Conservation (phyloP, 2,329 filamentous ascomycete genomes). For the Cercospora berteroae region DNA sequence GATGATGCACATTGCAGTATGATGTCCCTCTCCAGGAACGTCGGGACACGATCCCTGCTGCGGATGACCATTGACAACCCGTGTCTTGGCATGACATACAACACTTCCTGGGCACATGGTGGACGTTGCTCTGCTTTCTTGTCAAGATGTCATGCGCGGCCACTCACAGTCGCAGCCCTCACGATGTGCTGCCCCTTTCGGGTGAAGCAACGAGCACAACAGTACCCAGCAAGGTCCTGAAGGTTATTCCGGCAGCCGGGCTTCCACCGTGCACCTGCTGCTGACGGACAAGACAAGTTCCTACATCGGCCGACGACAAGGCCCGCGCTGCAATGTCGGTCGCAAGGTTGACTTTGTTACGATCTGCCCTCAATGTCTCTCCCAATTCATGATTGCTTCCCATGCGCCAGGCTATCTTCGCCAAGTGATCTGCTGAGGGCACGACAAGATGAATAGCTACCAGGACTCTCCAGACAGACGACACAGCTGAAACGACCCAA, state of each 20-base stretch:
- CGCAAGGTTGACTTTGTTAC: neutral
- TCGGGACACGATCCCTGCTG: neutral
- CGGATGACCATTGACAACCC: neutral
- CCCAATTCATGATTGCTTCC: neutral
- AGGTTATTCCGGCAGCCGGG: neutral
- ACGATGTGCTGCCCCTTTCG: neutral
- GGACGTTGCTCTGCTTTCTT: neutral
- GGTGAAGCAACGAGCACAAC: neutral
- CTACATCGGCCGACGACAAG: neutral
- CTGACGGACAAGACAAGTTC: neutral
- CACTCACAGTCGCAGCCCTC: neutral
- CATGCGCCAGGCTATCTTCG: neutral
- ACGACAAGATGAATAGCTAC: neutral
- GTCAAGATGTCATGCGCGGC: neutral
- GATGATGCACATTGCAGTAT: neutral
- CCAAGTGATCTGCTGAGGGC: neutral
- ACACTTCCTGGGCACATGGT: neutral
- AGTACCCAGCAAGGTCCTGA: neutral
- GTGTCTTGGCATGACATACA: neutral
- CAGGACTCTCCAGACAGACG: neutral
- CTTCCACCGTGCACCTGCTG: neutral
- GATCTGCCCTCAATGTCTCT: neutral
- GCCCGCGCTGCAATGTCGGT: conserved; percentile 4
- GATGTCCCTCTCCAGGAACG: neutral
- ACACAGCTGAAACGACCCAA: neutral